Conservation (phyloP, 2,329 filamentous ascomycete genomes). For the Cladosporium sp. region DNA sequence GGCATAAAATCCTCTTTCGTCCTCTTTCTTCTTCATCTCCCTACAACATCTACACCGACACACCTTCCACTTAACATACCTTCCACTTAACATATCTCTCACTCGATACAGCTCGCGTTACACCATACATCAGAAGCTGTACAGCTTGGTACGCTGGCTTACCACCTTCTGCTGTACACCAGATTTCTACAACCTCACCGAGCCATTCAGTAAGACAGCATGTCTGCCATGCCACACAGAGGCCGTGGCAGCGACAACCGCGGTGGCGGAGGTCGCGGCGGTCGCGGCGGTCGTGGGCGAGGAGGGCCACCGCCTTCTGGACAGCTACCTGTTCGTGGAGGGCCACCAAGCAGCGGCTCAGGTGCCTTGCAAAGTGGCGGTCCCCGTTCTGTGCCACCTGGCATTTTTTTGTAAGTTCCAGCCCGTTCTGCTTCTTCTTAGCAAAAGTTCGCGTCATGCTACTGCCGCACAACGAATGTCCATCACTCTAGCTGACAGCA, state of each 20-base stretch:
- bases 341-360: constrained; percentile 4
- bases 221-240: constrained; percentile 6
- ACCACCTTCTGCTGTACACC: not conserved
- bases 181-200: not conserved
- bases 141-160: not conserved
- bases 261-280: constrained; percentile 25
- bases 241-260: constrained; percentile 23
- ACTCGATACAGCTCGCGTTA: no score
- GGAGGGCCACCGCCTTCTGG: constrained; percentile 2
- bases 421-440: constrained; percentile 8
- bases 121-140: not conserved
- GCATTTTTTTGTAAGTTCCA: constrained; percentile 23
- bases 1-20: no score
- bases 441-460: no score
- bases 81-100: not conserved
- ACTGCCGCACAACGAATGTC: no score
- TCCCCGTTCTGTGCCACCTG: constrained; percentile 12
- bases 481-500: constrained; percentile 23
- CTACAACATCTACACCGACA: not conserved
- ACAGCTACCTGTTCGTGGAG: no score
- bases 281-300: constrained; percentile 15
- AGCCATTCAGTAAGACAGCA: not conserved
- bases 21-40: no score
- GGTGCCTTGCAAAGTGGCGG: constrained; percentile 15
- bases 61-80: not conserved